These are phyloP conservation scores for Clavulina sp. DNA, from an alignment of 768 basidiomycete species.

Conservation along the genomic window DNA sequence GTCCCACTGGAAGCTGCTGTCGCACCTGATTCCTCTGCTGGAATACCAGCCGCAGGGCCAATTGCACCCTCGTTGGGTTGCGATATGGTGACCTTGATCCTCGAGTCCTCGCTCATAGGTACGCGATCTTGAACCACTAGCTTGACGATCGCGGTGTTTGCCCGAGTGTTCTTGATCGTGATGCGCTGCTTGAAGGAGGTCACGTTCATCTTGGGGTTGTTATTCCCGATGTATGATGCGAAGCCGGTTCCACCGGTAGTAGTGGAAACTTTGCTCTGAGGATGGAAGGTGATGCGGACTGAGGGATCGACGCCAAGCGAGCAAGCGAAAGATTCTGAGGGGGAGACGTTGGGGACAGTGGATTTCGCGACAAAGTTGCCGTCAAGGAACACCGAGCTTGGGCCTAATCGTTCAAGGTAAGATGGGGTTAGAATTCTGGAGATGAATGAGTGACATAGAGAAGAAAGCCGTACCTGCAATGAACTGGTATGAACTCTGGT, in stretches of 20 bases:
- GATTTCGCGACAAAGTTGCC: conserved; percentile 11
- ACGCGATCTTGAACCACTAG: conserved; percentile 10
- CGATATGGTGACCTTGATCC: conserved; percentile 8
- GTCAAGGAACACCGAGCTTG: conserved; percentile 8
- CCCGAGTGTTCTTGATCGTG: conserved; percentile 10
- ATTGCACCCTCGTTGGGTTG: conserved; percentile 4
- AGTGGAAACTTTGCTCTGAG: background rate
- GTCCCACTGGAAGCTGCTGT: too few relatives aligned
- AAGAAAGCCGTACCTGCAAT: background rate
- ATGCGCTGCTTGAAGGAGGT: conserved; percentile 8
- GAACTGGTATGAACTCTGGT: background rate
- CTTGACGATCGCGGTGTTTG: background rate
- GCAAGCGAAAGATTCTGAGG: conserved; percentile 7
- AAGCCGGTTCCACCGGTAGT: conserved; percentile 1
- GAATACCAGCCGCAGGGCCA: background rate
- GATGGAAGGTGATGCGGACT: conserved; percentile 8
- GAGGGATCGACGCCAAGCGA: conserved; percentile 11
- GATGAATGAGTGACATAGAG: background rate
- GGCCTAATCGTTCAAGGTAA: background rate
- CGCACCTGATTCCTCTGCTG: background rate
- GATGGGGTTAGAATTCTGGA: background rate
- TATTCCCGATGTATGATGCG: background rate
- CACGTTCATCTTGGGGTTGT: conserved; percentile 7
- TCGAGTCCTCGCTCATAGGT: conserved; percentile 8
- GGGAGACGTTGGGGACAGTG: conserved; percentile 4